Base-by-base conservation (phyloP, 2,329 filamentous ascomycete genomes). In the Paecilomyces sp. region DNA sequence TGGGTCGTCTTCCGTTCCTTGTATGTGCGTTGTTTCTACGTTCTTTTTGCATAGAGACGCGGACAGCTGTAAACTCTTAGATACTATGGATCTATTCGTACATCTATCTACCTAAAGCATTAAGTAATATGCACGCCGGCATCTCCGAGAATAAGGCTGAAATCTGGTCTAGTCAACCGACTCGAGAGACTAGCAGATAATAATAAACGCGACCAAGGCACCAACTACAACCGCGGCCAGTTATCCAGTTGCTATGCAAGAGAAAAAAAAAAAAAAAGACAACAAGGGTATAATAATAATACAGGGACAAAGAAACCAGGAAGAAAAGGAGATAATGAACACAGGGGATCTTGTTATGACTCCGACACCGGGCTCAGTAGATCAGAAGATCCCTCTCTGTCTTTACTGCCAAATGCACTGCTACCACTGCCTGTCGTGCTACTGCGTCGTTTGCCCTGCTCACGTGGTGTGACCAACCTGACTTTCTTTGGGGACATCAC, bases 401-500 rank as follows among this genome's bases (percentile, higher is more conserved):
- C 62, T 62, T 60, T 62, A 5, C 57, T 51, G 31, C 57, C 60
- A 11, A 61, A 24, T 25, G 54, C 61, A 41, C 54, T 60, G 12
- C 64, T 59, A 58, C 61, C 68, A 11, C 62, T 62, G 15, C 70
- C 67, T 54, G 60, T 53, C n/a, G 65, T 58, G 5, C 65, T 58
- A 58, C 59, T 62, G 18, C 64, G 64, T 22, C 69, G 68, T 53
- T 68, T 67, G 4, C 69, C 68, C 63, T 79, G 75, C 62, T 79
- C 77, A 56, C 70, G 71, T 15, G 77, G 77, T 6, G 77, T 77
- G 25, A 79, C 71, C 28, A 79, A 64, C 31, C 77, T 71, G 18
- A 79, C 77, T 61, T 75, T 78, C 65, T 79, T 79, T 22, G 76
- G 74, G 12, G 75, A 77, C 58, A 76, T 70, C 18, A 70, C 66